phyloP scores from a whole-genome alignment of 1,284 basidiomycete genomes.

The Ceratobasidium theobromae region DNA sequence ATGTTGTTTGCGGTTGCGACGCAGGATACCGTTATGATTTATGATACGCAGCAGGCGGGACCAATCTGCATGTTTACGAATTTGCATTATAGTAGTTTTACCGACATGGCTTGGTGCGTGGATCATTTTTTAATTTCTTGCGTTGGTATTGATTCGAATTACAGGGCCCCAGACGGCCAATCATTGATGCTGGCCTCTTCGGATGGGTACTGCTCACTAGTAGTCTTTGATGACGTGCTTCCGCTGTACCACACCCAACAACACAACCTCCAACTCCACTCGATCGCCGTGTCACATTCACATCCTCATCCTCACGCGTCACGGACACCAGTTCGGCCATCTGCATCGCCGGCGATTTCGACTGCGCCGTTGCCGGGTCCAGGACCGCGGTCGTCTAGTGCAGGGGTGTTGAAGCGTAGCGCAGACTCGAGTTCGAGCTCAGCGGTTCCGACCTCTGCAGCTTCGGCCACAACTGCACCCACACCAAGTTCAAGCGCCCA shows the following conservation, averaged over 20 bases:
- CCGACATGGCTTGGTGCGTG: conserved; percentile 91
- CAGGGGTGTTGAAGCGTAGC: conserved; percentile 13
- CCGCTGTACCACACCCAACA: conserved; percentile 85
- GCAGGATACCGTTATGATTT: conserved; percentile 93
- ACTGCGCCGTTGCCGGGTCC: conserved; percentile 10
- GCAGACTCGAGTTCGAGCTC: not conserved
- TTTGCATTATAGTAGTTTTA: conserved; percentile 96
- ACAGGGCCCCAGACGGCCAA: conserved; percentile 94
- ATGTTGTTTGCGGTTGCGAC: conserved; percentile 97
- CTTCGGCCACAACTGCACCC: not conserved
- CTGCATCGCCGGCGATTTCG: conserved; percentile 13
- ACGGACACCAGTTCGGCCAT: conserved; percentile 37
- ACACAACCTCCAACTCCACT: conserved; percentile 80
- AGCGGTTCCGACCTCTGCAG: not conserved
- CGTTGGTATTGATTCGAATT: not conserved
- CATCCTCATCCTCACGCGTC: conserved; percentile 47
- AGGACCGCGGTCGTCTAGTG: conserved; percentile 14
- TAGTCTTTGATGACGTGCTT: conserved; percentile 89
- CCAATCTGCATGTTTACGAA: conserved; percentile 93
- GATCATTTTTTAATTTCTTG: conserved; percentile 23
- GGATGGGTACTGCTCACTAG: conserved; percentile 96
- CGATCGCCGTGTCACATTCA: conserved; percentile 80
- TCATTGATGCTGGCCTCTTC: conserved; percentile 88
- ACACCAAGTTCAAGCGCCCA: too few species aligned
- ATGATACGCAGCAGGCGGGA: conserved; percentile 95